A percentile compares a stretch with the other conserved stretches of the same genome.
These are phyloP conservation scores for Cardiospermum halicacabum DNA, from an alignment of 345 rosid species.

Conservation along the genomic window DNA sequence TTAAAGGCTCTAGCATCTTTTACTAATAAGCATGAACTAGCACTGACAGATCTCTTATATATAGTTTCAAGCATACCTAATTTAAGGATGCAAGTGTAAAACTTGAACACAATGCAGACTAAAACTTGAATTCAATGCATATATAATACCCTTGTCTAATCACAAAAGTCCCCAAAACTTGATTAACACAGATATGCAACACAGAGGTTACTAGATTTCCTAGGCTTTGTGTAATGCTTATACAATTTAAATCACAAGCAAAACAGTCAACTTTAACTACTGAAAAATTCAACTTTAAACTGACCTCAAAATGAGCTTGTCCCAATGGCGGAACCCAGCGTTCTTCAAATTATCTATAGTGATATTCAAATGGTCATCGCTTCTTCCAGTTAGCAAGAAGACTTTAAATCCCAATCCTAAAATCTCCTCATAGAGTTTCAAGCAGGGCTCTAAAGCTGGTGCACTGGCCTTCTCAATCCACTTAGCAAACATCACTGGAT, in stretches of 20 bases:
- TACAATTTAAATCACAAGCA: too few relatives aligned
- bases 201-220: background rate
- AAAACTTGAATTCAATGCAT: background rate
- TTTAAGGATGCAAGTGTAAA: background rate
- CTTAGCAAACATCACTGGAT: constrained; percentile 58
- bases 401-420: constrained; percentile 66
- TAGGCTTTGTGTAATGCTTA: background rate
- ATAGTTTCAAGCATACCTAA: background rate
- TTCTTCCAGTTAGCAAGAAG: constrained; percentile 77
- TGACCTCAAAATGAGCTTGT: constrained; percentile 86
- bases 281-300: too few relatives aligned
- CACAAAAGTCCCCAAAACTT: background rate
- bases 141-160: background rate
- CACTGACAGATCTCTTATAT: background rate
- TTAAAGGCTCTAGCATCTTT: background rate
- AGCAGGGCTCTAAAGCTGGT: constrained; percentile 65
- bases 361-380: constrained; percentile 51
- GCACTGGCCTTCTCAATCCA: constrained; percentile 82
- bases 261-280: background rate
- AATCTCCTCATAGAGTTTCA: constrained; percentile 68
- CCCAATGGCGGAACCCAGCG: constrained; percentile 77
- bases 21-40: background rate
- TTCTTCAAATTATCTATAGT: constrained; percentile 63
- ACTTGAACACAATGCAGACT: background rate
- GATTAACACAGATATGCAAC: background rate